Evolutionary conservation across 139 green algal species (phyloP).

Genomic region (Diplosphaera chodatii): DNA sequence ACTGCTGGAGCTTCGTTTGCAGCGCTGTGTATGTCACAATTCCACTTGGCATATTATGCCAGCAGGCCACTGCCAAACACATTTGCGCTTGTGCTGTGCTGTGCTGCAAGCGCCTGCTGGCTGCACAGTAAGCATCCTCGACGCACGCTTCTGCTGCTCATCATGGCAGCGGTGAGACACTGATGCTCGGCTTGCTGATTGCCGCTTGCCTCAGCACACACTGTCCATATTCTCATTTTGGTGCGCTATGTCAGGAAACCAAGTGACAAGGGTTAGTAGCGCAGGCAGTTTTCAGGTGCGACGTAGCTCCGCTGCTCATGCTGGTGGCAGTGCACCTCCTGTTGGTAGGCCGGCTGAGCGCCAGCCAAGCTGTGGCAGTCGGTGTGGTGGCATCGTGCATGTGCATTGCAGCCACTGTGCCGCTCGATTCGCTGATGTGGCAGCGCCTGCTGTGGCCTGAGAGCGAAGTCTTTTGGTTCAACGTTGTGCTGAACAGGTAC

Average conservation of each 20-base stretch:
- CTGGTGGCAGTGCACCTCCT: constrained; percentile 60
- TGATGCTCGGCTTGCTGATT: neutral
- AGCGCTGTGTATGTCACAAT: constrained; percentile 54
- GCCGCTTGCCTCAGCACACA: too few relatives aligned
- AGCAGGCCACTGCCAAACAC: constrained; percentile 72
- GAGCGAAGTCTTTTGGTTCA: constrained; percentile 79
- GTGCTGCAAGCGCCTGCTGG: constrained; percentile 41
- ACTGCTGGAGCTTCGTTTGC: constrained; percentile 19
- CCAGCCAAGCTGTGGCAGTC: constrained; percentile 2
- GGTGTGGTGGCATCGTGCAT: constrained; percentile 12
- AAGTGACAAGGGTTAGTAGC: too few relatives aligned
- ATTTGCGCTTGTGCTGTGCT: constrained; percentile 55
- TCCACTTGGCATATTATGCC: constrained; percentile 81
- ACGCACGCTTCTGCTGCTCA: constrained; percentile 29
- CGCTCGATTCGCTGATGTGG: constrained; percentile 73
- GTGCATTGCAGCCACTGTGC: constrained; percentile 35
- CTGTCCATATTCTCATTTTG: too few relatives aligned
- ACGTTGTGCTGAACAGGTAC: constrained; percentile 65
- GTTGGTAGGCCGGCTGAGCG: constrained; percentile 13
- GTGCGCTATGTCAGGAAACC: too few relatives aligned
- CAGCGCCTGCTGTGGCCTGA: constrained; percentile 72
- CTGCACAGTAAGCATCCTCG: constrained; percentile 6
- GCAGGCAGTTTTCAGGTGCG: constrained; percentile 68
- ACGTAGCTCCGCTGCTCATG: constrained; percentile 59
- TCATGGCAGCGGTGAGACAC: constrained; percentile 21